These are phyloP conservation scores for Solanum habrochaites DNA, from an alignment of 257 asterid genomes.

Conservation along the genomic window DNA sequence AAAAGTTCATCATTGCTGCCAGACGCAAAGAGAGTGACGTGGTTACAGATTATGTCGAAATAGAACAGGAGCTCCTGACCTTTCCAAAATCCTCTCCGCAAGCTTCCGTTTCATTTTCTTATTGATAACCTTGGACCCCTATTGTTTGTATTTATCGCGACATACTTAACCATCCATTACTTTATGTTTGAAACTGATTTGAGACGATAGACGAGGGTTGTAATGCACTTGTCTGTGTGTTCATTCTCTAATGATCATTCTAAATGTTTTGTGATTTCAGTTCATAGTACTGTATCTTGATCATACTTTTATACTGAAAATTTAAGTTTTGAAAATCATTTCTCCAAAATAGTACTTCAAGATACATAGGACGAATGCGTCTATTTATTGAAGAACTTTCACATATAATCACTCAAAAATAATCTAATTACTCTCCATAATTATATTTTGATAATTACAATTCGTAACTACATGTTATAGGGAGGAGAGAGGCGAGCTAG, in stretches of 20 bases:
- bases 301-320: neutral
- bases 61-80: neutral
- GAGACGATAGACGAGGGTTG: neutral
- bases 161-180: neutral
- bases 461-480: too few relatives aligned
- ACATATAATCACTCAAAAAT: too few relatives aligned
- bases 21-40: neutral
- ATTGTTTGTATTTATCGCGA: neutral
- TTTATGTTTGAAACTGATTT: neutral
- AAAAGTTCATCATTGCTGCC: neutral
- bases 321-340: neutral
- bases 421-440: too few relatives aligned
- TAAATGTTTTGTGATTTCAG: neutral
- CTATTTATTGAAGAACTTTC: too few relatives aligned
- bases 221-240: neutral
- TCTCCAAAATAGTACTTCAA: too few relatives aligned
- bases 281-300: neutral
- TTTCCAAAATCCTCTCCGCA: neutral
- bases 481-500: too few relatives aligned
- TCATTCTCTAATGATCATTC: too few relatives aligned
- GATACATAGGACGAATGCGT: too few relatives aligned
- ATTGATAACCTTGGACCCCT: neutral
- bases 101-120: neutral
- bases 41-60: neutral
- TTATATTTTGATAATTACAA: too few relatives aligned